phyloP scores from a whole-genome alignment of 202 grass and related monocot genomes.

The Hordeum pubiflorum region DNA sequence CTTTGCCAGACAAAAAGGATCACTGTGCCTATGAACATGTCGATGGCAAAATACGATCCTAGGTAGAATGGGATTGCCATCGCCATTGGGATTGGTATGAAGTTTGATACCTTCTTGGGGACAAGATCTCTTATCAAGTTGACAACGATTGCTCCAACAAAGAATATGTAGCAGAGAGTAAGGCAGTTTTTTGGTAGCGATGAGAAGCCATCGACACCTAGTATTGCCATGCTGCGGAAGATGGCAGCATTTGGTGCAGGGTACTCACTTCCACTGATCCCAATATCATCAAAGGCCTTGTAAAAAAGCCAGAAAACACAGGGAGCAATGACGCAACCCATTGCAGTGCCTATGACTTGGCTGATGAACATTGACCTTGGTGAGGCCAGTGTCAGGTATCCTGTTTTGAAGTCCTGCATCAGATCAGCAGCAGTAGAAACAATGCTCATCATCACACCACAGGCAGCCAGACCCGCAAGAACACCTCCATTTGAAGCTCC shows the following conservation, averaged over 20 bases:
- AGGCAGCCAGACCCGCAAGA: slow-evolving; percentile 38
- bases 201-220: slow-evolving; percentile 47
- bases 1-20: slow-evolving; percentile 44
- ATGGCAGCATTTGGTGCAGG: slow-evolving; percentile 36
- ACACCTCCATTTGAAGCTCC: slow-evolving; percentile 41
- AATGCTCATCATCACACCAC: slow-evolving; percentile 45
- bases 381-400: slow-evolving; percentile 44
- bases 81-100: slow-evolving; percentile 47
- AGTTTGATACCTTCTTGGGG: slow-evolving; percentile 27
- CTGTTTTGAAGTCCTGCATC: slow-evolving; percentile 57
- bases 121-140: slow-evolving; percentile 42
- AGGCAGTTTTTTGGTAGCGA: slow-evolving; percentile 44
- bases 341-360: slow-evolving; percentile 46
- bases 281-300: slow-evolving; percentile 36
- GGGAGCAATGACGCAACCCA: slow-evolving; percentile 49
- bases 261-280: slow-evolving; percentile 28
- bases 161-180: slow-evolving; percentile 32
- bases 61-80: slow-evolving; percentile 55
- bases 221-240: slow-evolving; percentile 36
- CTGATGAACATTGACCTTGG: slow-evolving; percentile 53
- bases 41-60: slow-evolving; percentile 38
- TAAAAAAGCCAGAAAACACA: slow-evolving; percentile 55
- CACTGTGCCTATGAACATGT: slow-evolving; percentile 40
- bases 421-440: slow-evolving; percentile 36
- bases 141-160: slow-evolving; percentile 23